Evolutionary conservation across 1,139 yeast species (phyloP).

Genomic region (Taphrina populina): DNA sequence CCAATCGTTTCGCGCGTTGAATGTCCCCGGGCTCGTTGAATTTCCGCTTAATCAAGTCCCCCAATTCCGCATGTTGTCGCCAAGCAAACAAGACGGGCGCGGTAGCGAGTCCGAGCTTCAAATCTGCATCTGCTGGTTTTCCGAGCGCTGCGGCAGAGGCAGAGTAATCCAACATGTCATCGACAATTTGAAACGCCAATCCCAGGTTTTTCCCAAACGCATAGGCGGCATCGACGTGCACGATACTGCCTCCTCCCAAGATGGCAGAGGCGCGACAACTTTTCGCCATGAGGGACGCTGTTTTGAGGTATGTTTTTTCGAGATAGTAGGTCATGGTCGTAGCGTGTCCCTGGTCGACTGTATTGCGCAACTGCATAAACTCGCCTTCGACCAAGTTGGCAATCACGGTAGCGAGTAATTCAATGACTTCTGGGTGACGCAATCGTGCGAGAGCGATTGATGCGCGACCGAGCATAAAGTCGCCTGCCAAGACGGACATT

Average conservation of each 20-base stretch:
- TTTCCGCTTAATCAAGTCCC: constrained; percentile 77
- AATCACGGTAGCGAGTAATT: constrained; percentile 87
- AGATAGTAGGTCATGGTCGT: constrained; percentile 84
- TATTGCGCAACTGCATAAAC: constrained; percentile 94
- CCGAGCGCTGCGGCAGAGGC: constrained; percentile 79
- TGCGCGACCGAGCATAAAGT: constrained; percentile 89
- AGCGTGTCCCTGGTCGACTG: constrained; percentile 57
- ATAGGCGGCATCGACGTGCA: constrained; percentile 77
- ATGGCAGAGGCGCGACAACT: constrained; percentile 93
- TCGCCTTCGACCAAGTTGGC: constrained; percentile 98
- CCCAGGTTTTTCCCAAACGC: constrained; percentile 92
- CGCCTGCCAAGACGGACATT: constrained; percentile 97
- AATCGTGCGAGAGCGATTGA: constrained; percentile 92
- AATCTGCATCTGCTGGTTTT: constrained; percentile 85
- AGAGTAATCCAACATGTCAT: constrained; percentile 93
- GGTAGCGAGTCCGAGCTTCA: constrained; percentile 90
- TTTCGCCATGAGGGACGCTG: constrained; percentile 94
- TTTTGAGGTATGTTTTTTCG: constrained; percentile 91
- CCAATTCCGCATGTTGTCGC: constrained; percentile 81
- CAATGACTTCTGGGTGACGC: constrained; percentile 95
- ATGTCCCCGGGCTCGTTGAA: constrained; percentile 81
- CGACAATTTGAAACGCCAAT: constrained; percentile 91
- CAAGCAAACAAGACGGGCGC: constrained; percentile 96
- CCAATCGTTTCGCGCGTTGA: constrained; percentile 72
- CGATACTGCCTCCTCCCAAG: constrained; percentile 75